Evolutionary conservation across 331 rosid species (phyloP), one percentile per base, ranked within the genome.

Genomic region (Ulmus americana): DNA sequence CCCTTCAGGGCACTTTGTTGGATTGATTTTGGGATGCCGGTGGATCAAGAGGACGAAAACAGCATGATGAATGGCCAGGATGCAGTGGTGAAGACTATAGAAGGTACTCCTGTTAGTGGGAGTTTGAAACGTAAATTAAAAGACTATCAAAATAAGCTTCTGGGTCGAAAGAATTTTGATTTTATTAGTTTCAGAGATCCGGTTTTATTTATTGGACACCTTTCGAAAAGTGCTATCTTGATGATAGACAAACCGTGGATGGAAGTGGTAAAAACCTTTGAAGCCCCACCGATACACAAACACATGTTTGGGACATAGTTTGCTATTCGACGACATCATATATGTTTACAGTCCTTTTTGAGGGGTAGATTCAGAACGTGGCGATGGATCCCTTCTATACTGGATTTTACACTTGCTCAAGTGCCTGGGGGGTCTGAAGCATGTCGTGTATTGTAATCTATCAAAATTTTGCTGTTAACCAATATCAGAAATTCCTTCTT

Each of bases 271-370:
- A 87, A 74, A 64, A 81, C 79, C 60, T 80, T 94, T 45, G 95
- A 87, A 64, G 76, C 90, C 45, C 69, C 70, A 69, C 99, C 99
- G 8, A 87, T 94, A 55, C 95, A 94, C 91, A 87, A 82, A 85
- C 97, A 94, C 79, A 77, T 86, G 55, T 94, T 57, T 57, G 99
- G 99, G 68, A 67, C 97, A 43, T 94, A 74, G 61, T 52, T 51
- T 7, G 18, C 68, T 40, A 28, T 54, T 44, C 64, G 52, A 56
- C 46, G 71, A 74, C 70, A 41, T 13, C 14, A 70, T 28, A 28
- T 28, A 28, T 55, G 67, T 65, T 78, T 78, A 68, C 81, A 18
- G 18, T 18, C 84, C 35, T 74, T 52, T 72, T 18, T 50, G 59
- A 61, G 82, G 79, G 76, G 55, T 28, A 28, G 74, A 56, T 55